Conservation (phyloP, 208 protist species). For the Plasmodiophora brassicae region DNA sequence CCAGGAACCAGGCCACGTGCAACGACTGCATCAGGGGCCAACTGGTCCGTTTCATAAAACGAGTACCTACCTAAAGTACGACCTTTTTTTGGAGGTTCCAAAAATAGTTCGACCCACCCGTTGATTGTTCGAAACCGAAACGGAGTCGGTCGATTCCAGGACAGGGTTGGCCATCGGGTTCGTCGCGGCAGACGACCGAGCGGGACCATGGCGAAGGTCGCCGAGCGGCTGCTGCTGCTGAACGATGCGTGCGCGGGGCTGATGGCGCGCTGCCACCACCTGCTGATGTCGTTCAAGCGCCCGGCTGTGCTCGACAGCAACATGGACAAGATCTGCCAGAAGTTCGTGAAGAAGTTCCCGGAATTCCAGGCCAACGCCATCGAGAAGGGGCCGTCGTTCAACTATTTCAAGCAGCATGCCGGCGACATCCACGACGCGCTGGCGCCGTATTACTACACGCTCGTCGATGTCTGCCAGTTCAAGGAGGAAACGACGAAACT, state of each 20-base stretch:
- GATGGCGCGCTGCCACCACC: not conserved
- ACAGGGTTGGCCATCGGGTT: too few species aligned
- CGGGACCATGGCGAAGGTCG: not conserved
- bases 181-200: too few species aligned
- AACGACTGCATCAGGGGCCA: too few species aligned
- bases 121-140: too few species aligned
- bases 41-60: too few species aligned
- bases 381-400: slow-evolving; percentile 4
- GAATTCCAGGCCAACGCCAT: not conserved
- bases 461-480: not conserved
- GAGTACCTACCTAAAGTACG: too few species aligned
- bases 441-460: not conserved
- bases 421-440: not conserved
- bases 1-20: too few species aligned
- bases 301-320: not conserved
- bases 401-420: not conserved
- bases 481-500: not conserved
- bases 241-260: not conserved
- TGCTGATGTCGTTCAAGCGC: not conserved
- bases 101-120: too few species aligned
- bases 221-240: not conserved
- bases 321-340: slow-evolving; percentile 20
- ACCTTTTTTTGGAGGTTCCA: too few species aligned
- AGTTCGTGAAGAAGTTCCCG: slow-evolving; percentile 32
- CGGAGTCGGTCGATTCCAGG: too few species aligned